Evolutionary conservation across 805 yeast genomes (phyloP).

Genomic region (Candida odintsovae): DNA sequence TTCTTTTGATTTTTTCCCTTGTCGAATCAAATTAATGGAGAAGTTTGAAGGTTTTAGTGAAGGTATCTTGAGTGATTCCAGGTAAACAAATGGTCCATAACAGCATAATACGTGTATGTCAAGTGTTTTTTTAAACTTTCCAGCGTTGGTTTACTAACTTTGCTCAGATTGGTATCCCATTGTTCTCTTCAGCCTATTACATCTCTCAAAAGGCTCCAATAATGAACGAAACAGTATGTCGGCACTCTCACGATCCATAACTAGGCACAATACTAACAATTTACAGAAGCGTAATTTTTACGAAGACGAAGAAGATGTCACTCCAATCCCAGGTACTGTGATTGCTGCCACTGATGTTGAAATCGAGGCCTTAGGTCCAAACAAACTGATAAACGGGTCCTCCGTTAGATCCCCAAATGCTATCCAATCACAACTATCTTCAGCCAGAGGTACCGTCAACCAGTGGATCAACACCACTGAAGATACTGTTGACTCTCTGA

Average conservation of each 20-base stretch:
- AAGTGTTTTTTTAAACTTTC: background rate
- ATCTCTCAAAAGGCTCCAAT: conserved; percentile 1
- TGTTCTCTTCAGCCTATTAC: background rate
- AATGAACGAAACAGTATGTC: conserved; percentile 2
- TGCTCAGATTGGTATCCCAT: conserved; percentile 1
- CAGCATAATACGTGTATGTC: conserved; percentile 2
- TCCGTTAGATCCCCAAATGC: conserved; percentile 46
- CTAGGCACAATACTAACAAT: background rate
- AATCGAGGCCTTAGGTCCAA: conserved; percentile 39
- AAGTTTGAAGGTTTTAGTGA: background rate
- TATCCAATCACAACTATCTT: conserved; percentile 43
- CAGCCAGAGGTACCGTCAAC: conserved; percentile 38
- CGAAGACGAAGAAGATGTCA: conserved; percentile 40
- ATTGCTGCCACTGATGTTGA: conserved; percentile 38
- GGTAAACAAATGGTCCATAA: no score
- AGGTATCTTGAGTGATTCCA: no score
- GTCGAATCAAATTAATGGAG: background rate
- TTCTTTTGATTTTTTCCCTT: no score
- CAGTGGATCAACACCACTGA: conserved; percentile 23
- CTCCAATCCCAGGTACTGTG: conserved; percentile 46
- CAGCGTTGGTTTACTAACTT: background rate
- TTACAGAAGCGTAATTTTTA: conserved; percentile 30
- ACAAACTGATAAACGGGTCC: conserved; percentile 47
- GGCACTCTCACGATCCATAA: background rate
- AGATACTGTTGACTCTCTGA: conserved; percentile 38